These are phyloP conservation scores for Dendrobium officinale DNA, from an alignment of 106 monocot species.

Conservation along the genomic window DNA sequence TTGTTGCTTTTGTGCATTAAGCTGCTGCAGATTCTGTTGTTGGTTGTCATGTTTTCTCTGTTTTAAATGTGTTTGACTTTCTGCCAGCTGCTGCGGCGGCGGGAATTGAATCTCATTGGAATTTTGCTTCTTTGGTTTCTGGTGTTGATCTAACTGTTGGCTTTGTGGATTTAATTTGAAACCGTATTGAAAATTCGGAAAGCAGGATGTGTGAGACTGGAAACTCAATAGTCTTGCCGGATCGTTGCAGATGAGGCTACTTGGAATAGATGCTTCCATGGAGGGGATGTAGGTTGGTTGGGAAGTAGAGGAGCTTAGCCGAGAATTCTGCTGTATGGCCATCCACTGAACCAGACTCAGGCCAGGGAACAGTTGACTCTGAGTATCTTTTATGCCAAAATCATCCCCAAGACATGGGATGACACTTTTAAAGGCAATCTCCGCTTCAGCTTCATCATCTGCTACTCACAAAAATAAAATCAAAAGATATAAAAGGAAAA, in stretches of 20 bases:
- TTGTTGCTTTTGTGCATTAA: slow-evolving; percentile 22
- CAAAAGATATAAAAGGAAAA: background rate
- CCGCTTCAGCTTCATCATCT: slow-evolving; percentile 59
- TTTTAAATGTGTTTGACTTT: slow-evolving; percentile 15
- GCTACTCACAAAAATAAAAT: slow-evolving; percentile 5
- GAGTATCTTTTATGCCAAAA: slow-evolving; percentile 45
- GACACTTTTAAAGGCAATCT: slow-evolving; percentile 49
- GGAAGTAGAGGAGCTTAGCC: slow-evolving; percentile 28
- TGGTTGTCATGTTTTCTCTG: slow-evolving; percentile 23
- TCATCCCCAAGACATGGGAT: slow-evolving; percentile 82
- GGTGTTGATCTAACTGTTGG: slow-evolving; percentile 24
- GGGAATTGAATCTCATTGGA: slow-evolving; percentile 13
- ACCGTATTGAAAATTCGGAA: slow-evolving; percentile 36
- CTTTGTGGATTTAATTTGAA: slow-evolving; percentile 33
- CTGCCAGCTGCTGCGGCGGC: slow-evolving; percentile 15
- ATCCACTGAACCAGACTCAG: slow-evolving; percentile 87
- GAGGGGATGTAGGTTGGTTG: slow-evolving; percentile 44
- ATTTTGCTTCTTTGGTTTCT: slow-evolving; percentile 21
- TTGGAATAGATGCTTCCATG: slow-evolving; percentile 22
- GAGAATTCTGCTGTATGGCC: slow-evolving; percentile 72
- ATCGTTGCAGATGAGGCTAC: slow-evolving; percentile 28
- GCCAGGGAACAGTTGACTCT: slow-evolving; percentile 52
- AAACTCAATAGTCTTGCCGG: slow-evolving; percentile 49
- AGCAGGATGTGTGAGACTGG: slow-evolving; percentile 28
- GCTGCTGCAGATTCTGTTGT: slow-evolving; percentile 19